phyloP scores from a whole-genome alignment of 1,284 basidiomycete genomes.

The Erythrobasidium hasegawianum region DNA sequence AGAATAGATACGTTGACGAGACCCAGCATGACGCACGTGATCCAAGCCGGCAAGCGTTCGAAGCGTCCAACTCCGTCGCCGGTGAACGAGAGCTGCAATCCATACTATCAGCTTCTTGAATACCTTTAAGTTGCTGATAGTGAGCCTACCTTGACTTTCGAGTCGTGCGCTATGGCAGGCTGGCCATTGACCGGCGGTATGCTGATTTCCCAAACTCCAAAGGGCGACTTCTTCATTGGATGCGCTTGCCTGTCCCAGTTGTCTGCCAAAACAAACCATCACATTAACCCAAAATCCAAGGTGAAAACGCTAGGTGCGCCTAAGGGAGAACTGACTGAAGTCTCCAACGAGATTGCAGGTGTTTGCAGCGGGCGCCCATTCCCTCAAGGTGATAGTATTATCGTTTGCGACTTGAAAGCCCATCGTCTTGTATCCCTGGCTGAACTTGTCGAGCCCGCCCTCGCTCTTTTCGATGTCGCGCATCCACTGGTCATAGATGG shows the following conservation, averaged over 20 bases:
- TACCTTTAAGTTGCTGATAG: no score
- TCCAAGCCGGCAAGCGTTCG: slow-evolving; percentile 91
- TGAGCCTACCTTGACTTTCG: slow-evolving; percentile 67
- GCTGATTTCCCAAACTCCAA: slow-evolving; percentile 83
- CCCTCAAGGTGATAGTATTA: slow-evolving; percentile 75
- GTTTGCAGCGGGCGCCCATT: slow-evolving; percentile 90
- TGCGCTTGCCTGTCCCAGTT: slow-evolving; percentile 79
- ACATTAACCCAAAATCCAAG: no score
- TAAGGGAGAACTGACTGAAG: slow-evolving; percentile 78
- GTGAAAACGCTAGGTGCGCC: no score
- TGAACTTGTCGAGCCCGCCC: slow-evolving; percentile 80
- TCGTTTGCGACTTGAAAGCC: slow-evolving; percentile 71
- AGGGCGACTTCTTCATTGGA: slow-evolving; percentile 77
- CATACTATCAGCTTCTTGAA: no score
- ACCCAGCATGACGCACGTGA: slow-evolving; percentile 54
- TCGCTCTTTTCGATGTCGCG: slow-evolving; percentile 68
- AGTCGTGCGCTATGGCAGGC: slow-evolving; percentile 87
- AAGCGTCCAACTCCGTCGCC: slow-evolving; percentile 70
- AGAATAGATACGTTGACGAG: no score
- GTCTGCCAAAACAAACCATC: slow-evolving; percentile 60
- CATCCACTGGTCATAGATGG: slow-evolving; percentile 68
- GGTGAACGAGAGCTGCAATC: slow-evolving; percentile 76
- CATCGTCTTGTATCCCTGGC: slow-evolving; percentile 78
- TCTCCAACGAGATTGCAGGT: slow-evolving; percentile 87
- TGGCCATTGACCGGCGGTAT: slow-evolving; percentile 69